Base-by-base conservation (phyloP, 2,329 filamentous ascomycete species). In the Colletotrichum sp. region DNA sequence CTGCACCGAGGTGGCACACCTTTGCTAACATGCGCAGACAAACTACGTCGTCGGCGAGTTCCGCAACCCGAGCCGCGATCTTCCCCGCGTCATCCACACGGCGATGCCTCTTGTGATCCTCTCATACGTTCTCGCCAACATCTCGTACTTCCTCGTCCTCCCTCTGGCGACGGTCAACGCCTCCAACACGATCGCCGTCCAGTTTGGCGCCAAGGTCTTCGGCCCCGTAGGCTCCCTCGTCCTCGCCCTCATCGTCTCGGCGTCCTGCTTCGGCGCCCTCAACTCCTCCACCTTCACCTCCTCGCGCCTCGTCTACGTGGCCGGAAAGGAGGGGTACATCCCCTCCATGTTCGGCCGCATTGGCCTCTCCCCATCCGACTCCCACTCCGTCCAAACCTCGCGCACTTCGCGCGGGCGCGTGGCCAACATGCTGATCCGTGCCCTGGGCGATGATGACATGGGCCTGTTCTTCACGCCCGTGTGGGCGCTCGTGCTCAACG, bases 31-130 rank as follows among this genome's bases (percentile, higher is more conserved):
- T 60, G 26, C 12, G 10, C 78, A 97, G 95, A 98, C 96, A 77
- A 99, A 98, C 85, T 99, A 98, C 82, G 97, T 99, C 8, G 96
- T 98, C 1, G 97, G 96, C 80, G 97, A 99, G 85, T 99, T 99
- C 87, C 94, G 96, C 81, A 96, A 98, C 82, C 95, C 97, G 1
- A 91, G 91, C 64, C 93, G 96, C 78, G 97, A 99, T 83, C 92
- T 99, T 12, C 97, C 97, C 1, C 93, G 95, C 26, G 96, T 98
- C 30, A 98, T 99, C 73, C 97, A 99, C 86, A 98, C 96, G 1
- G 96, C 96, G 16, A 97, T 99, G 91, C 96, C 97, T 3, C 88
- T 98, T 60, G 96, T 99, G 74, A 99, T 99, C 77, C 83, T 96
- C 32, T 95, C 92, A 80, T 99, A 99, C 85, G 89, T 99, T 36